These are phyloP conservation scores for Immersiella caudata DNA, from an alignment of 495 filamentous ascomycete species.

Conservation along the genomic window DNA sequence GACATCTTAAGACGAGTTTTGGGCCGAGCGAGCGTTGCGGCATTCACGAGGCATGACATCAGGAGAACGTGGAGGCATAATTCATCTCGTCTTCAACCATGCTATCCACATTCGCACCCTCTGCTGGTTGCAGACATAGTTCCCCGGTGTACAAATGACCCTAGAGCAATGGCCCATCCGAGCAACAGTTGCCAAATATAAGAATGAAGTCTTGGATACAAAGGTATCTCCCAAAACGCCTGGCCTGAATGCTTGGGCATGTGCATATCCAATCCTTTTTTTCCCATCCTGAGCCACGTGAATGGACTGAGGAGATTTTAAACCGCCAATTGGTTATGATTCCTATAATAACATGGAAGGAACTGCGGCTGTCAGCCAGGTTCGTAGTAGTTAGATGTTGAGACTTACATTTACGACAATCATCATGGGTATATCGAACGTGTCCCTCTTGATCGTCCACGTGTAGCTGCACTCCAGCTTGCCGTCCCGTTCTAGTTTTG, in stretches of 20 bases:
- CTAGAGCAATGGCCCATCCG: not conserved
- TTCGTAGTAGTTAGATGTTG: not conserved
- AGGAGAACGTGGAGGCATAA: not conserved
- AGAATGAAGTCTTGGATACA: not conserved
- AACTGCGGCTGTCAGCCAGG: slow-evolving; percentile 43
- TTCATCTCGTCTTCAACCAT: not conserved
- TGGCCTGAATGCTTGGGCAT: not conserved
- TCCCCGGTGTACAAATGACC: not conserved
- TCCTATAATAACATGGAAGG: slow-evolving; percentile 54
- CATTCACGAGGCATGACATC: not conserved
- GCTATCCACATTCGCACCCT: not conserved
- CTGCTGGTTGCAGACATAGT: not conserved
- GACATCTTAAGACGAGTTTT: not conserved
- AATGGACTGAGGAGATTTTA: slow-evolving; percentile 24
- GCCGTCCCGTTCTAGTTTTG: slow-evolving; percentile 79
- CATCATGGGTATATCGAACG: slow-evolving; percentile 98
- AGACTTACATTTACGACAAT: slow-evolving; percentile 92
- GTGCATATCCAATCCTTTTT: slow-evolving; percentile 16
- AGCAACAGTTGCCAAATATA: not conserved
- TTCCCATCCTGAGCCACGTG: slow-evolving; percentile 14
- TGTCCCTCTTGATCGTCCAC: slow-evolving; percentile 95
- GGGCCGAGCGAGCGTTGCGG: not conserved
- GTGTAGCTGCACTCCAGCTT: slow-evolving; percentile 93
- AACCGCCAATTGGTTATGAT: slow-evolving; percentile 52
- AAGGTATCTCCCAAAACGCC: slow-evolving; percentile 8